phyloP scores from a whole-genome alignment of 176 grass and related monocot species.

The Aegilops umbellulata region DNA sequence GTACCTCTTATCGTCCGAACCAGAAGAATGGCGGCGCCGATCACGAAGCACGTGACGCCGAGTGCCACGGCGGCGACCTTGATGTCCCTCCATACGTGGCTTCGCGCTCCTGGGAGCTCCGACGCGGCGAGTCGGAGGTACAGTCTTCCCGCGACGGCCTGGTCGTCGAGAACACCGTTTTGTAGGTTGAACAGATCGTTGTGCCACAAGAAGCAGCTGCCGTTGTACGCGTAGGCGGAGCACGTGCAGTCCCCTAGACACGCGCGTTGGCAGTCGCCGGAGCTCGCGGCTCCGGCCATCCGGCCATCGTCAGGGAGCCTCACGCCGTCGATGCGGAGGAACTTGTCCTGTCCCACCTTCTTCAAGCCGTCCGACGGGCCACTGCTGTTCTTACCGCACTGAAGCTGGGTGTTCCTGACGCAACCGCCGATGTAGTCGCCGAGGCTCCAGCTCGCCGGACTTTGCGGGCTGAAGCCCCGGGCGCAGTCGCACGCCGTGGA shows the following conservation, averaged over 20 bases:
- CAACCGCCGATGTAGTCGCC: slow-evolving; percentile 30
- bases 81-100: background rate
- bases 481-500: slow-evolving; percentile 23
- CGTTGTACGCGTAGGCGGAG: slow-evolving; percentile 32
- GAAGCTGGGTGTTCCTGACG: slow-evolving; percentile 7
- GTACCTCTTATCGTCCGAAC: background rate
- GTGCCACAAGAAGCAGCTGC: slow-evolving; percentile 31
- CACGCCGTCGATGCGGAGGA: slow-evolving; percentile 10
- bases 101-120: background rate
- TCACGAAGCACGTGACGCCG: background rate
- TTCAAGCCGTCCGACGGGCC: background rate
- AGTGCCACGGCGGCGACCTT: background rate
- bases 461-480: slow-evolving; percentile 24
- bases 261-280: slow-evolving; percentile 10
- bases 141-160: background rate
- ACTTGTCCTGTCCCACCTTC: background rate
- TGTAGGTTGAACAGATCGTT: slow-evolving; percentile 32
- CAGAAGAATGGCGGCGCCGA: background rate
- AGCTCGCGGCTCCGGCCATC: background rate
- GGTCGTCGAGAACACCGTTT: background rate
- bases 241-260: slow-evolving; percentile 35
- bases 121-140: slow-evolving; percentile 17
- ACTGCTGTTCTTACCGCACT: background rate
- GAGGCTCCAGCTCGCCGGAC: background rate
- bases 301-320: slow-evolving; percentile 25